phyloP scores from a whole-genome alignment of 768 basidiomycete genomes.

The Tulasnella sp. region DNA sequence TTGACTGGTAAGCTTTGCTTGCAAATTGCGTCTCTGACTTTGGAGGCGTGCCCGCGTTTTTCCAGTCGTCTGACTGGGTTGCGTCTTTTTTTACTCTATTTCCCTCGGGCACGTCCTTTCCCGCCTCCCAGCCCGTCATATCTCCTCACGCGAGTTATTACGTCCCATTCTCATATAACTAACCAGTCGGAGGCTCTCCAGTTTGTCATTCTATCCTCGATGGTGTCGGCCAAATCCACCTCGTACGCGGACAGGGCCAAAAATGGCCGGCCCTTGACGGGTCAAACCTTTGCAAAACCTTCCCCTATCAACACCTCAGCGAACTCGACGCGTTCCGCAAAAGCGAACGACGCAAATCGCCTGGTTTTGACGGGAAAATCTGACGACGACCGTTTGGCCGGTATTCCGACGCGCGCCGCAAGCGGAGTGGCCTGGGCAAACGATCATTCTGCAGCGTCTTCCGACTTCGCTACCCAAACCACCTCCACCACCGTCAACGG shows the following conservation, averaged over 20 bases:
- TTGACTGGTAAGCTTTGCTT: background rate
- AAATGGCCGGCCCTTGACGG: background rate
- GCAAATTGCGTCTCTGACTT: background rate
- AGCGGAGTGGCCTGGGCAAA: background rate
- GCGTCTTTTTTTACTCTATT: background rate
- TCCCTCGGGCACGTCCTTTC: background rate
- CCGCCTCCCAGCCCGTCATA: background rate
- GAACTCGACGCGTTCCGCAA: background rate
- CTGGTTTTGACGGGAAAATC: background rate
- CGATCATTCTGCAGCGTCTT: background rate
- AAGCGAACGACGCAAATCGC: background rate
- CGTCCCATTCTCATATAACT: background rate
- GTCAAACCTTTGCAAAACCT: background rate
- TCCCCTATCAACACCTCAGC: background rate
- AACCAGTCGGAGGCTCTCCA: background rate
- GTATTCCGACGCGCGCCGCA: background rate
- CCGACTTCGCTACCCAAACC: background rate
- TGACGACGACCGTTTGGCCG: background rate
- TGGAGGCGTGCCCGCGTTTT: background rate
- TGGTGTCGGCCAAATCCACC: background rate
- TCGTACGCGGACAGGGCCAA: constrained; percentile 3
- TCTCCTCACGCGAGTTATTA: background rate
- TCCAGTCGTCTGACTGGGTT: background rate
- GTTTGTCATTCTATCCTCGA: background rate
- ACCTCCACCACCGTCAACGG: background rate